phyloP scores from a whole-genome alignment of 2,329 filamentous ascomycete genomes.

The Nigrospora osmanthi region DNA sequence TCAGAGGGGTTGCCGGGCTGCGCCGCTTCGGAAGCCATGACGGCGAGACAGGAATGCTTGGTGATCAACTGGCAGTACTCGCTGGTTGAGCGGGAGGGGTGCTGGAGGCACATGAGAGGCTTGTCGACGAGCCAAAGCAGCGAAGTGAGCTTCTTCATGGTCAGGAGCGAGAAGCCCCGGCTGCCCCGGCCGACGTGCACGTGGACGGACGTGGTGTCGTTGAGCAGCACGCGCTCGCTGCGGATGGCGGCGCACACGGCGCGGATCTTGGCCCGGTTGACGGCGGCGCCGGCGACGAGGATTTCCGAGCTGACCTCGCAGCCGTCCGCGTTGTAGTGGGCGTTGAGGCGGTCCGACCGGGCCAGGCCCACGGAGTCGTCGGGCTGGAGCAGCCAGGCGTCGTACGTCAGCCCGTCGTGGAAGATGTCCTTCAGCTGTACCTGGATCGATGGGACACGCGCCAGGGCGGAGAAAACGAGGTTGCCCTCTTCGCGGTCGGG shows the following conservation, averaged over 20 bases:
- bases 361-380: neutral
- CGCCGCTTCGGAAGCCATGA: too few relatives aligned
- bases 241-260: slow-evolving; percentile 12
- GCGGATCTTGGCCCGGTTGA: slow-evolving; percentile 6
- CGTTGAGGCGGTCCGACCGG: neutral
- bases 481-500: neutral
- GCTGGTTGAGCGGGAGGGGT: slow-evolving; percentile 11
- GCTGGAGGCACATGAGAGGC: slow-evolving; percentile 11
- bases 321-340: neutral
- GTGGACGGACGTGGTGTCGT: slow-evolving; percentile 12
- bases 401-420: too few relatives aligned
- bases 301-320: slow-evolving; percentile 16
- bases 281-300: slow-evolving; percentile 6
- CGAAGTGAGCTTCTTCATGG: slow-evolving; percentile 13
- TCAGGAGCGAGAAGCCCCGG: slow-evolving; percentile 15
- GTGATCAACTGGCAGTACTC: slow-evolving; percentile 5
- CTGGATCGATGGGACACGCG: neutral
- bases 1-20: too few relatives aligned
- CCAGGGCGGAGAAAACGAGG: neutral
- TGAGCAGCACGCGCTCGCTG: slow-evolving; percentile 11
- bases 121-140: slow-evolving; percentile 13
- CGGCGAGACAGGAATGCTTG: slow-evolving; percentile 3
- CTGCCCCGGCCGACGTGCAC: slow-evolving; percentile 17
- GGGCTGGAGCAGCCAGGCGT: neutral
- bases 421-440: too few relatives aligned